Conservation (phyloP, 1,284 basidiomycete species). For the Cryptococcus hybrid region DNA sequence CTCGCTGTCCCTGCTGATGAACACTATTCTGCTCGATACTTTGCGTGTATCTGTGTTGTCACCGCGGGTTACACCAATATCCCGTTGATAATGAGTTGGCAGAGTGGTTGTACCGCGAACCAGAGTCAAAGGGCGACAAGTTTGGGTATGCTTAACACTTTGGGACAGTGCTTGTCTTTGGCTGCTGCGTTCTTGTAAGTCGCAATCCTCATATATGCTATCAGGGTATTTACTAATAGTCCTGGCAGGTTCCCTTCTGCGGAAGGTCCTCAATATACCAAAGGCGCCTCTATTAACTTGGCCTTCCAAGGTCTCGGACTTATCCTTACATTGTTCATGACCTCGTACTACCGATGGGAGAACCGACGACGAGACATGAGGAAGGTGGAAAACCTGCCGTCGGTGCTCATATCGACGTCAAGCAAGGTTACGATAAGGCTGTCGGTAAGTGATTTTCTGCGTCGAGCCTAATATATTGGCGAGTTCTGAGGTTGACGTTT, state of each 20-base stretch:
- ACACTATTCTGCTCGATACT: conserved; percentile 47
- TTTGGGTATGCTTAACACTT: conserved; percentile 53
- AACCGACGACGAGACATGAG: conserved; percentile 47
- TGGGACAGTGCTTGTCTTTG: conserved; percentile 52
- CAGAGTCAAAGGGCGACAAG: conserved; percentile 50
- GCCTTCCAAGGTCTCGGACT: conserved; percentile 50
- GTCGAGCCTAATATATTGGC: background rate
- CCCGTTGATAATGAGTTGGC: conserved; percentile 46
- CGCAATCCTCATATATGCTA: too few relatives aligned
- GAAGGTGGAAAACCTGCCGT: conserved; percentile 48
- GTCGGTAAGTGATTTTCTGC: conserved; percentile 18
- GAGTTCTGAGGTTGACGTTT: background rate
- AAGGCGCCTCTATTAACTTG: conserved; percentile 51
- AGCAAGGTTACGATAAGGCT: conserved; percentile 36
- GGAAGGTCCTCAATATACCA: conserved; percentile 49
- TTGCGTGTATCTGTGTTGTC: conserved; percentile 50
- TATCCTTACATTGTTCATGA: conserved; percentile 43
- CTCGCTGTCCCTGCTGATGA: conserved; percentile 34
- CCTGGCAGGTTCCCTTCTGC: conserved; percentile 43
- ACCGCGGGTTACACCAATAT: conserved; percentile 47
- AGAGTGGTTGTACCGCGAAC: conserved; percentile 40
- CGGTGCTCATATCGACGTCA: conserved; percentile 29
- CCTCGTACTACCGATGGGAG: conserved; percentile 47
- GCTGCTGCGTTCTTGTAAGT: conserved; percentile 48
- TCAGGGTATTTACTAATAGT: background rate